Conservation (phyloP, 805 yeast species). For the Vanderwaltozyma polyspora region DNA sequence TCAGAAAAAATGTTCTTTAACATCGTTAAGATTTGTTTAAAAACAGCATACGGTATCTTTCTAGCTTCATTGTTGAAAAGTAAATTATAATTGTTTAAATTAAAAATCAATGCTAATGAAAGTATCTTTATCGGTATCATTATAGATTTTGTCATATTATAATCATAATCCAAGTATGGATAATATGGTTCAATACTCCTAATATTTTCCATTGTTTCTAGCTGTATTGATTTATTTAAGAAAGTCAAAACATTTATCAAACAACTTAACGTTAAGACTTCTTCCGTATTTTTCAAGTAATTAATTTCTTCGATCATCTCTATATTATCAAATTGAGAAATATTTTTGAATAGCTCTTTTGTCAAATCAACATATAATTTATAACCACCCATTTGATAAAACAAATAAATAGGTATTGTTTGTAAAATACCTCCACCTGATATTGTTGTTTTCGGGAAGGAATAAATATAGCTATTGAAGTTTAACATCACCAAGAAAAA, state of each 20-base stretch:
- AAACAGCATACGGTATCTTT: conserved; percentile 29
- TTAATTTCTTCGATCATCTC: conserved; percentile 28
- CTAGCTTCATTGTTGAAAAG: conserved; percentile 19
- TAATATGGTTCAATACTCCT: conserved; percentile 16
- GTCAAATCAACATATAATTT: conserved; percentile 15
- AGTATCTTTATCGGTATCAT: conserved; percentile 15
- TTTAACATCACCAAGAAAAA: conserved; percentile 30
- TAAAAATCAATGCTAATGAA: conserved; percentile 14
- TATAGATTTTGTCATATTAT: conserved; percentile 16
- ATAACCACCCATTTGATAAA: conserved; percentile 43
- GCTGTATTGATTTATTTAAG: conserved; percentile 35
- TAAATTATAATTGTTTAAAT: conserved; percentile 11
- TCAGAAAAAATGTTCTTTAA: conserved; percentile 34
- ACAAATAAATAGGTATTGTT: conserved; percentile 33
- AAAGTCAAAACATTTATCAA: conserved; percentile 34
- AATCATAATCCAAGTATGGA: conserved; percentile 14
- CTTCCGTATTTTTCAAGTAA: conserved; percentile 28
- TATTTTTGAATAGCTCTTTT: conserved; percentile 13
- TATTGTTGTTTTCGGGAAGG: conserved; percentile 23
- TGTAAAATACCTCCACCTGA: conserved; percentile 24
- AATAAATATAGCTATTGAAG: conserved; percentile 27
- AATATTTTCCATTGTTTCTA: conserved; percentile 25
- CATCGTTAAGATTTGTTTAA: conserved; percentile 37
- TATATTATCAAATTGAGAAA: conserved; percentile 17
- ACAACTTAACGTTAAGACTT: conserved; percentile 30